phyloP scores from a whole-genome alignment of 2,329 filamentous ascomycete genomes.

The Fusarium verrucosum region DNA sequence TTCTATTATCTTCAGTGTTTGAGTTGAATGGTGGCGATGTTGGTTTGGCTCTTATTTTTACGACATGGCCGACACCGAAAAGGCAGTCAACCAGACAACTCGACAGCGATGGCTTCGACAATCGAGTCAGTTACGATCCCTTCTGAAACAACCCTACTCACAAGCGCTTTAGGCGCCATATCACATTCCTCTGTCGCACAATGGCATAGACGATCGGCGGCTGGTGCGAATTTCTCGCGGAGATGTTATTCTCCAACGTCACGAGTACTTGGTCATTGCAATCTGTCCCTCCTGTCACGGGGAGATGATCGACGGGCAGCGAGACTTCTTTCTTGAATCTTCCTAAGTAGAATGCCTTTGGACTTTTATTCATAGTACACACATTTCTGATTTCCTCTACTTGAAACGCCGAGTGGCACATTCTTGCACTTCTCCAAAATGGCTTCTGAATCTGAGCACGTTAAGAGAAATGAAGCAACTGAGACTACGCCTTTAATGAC shows the following conservation, averaged over 20 bases:
- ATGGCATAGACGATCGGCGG: not conserved
- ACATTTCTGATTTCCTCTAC: too few species aligned
- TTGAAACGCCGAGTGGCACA: too few species aligned
- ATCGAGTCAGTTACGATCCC: too few species aligned
- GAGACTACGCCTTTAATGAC: not conserved
- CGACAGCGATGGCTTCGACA: too few species aligned
- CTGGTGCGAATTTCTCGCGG: not conserved
- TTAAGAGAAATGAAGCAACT: not conserved
- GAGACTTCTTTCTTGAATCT: not conserved
- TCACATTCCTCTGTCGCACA: too few species aligned
- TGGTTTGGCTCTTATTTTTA: too few species aligned
- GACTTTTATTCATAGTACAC: not conserved
- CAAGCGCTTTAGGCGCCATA: too few species aligned
- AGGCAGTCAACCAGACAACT: too few species aligned
- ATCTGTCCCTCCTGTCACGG: not conserved
- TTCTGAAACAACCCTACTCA: too few species aligned
- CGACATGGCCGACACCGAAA: too few species aligned
- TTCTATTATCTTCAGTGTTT: too few species aligned
- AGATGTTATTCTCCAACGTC: not conserved
- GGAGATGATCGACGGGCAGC: not conserved
- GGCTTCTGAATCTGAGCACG: not conserved
- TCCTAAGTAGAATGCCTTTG: not conserved
- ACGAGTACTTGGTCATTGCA: not conserved
- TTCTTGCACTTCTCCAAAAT: not conserved
- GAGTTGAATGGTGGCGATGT: too few species aligned